Evolutionary conservation across 148 eudicot genomes (phyloP).

Genomic region (Rhododendron ovatum): DNA sequence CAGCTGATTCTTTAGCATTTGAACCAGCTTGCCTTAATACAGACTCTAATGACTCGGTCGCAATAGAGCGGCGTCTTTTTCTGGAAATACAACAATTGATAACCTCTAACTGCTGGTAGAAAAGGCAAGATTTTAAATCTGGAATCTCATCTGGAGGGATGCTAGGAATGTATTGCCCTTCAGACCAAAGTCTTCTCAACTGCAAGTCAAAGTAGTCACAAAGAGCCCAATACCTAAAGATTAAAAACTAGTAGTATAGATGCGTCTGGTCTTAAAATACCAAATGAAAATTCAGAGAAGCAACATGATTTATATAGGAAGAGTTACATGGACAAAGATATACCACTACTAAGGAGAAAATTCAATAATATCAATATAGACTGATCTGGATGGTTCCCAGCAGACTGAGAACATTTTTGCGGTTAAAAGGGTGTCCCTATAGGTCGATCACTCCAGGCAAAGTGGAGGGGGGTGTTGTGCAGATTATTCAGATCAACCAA

Average conservation of each 20-base stretch:
- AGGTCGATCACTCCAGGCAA: neutral
- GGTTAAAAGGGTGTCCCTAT: neutral
- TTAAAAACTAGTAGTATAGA: neutral
- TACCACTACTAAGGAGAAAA: neutral
- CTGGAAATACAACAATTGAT: slow-evolving; percentile 93
- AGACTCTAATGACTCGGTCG: slow-evolving; percentile 59
- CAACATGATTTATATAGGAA: neutral
- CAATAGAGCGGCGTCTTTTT: slow-evolving; percentile 60
- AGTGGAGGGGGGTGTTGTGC: neutral
- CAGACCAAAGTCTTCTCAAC: slow-evolving; percentile 89
- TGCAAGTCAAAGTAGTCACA: slow-evolving; percentile 34
- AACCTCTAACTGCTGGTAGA: slow-evolving; percentile 90
- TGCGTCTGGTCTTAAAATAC: neutral
- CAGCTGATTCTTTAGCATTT: slow-evolving; percentile 43
- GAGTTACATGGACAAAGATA: neutral
- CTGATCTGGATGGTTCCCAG: neutral
- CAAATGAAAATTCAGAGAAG: neutral
- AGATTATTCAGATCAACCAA: neutral
- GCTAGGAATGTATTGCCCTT: slow-evolving; percentile 81
- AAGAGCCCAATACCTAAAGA: slow-evolving; percentile 5
- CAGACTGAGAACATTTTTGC: neutral
- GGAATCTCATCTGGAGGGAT: slow-evolving; percentile 72
- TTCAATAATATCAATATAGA: neutral
- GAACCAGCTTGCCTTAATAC: slow-evolving; percentile 38
- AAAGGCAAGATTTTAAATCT: slow-evolving; percentile 76